These are phyloP conservation scores for Ophiostoma sp. DNA, from an alignment of 2,329 filamentous ascomycete species.

Conservation along the genomic window DNA sequence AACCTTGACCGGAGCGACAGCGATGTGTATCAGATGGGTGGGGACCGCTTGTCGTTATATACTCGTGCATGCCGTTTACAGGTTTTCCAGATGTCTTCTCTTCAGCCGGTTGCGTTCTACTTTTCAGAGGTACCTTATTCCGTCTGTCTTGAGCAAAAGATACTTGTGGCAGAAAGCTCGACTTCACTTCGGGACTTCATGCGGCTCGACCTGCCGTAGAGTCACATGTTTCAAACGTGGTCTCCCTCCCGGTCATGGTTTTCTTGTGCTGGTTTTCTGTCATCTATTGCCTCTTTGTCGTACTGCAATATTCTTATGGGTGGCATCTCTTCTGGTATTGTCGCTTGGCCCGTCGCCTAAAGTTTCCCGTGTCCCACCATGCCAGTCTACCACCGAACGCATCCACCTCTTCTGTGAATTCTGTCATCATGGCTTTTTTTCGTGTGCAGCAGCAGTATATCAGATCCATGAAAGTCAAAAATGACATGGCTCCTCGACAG, in stretches of 20 bases:
- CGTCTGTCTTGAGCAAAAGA: background rate
- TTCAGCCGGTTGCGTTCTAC: background rate
- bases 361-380: background rate
- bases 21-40: slow-evolving; percentile 15
- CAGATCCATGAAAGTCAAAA: background rate
- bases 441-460: background rate
- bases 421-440: background rate
- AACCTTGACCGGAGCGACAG: background rate
- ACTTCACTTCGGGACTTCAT: background rate
- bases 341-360: background rate
- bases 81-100: background rate
- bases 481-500: background rate
- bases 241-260: background rate
- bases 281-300: background rate
- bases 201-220: slow-evolving; percentile 8
- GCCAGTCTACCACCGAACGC: background rate
- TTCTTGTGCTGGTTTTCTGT: no score
- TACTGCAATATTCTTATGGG: background rate
- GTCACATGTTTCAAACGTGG: slow-evolving; percentile 11
- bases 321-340: background rate
- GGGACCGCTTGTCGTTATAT: background rate
- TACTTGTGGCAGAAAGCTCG: background rate
- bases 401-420: background rate
- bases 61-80: background rate
- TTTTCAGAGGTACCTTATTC: background rate